Conservation (phyloP, 2,329 filamentous ascomycete genomes). For the Pseudogymnoascus sp. region DNA sequence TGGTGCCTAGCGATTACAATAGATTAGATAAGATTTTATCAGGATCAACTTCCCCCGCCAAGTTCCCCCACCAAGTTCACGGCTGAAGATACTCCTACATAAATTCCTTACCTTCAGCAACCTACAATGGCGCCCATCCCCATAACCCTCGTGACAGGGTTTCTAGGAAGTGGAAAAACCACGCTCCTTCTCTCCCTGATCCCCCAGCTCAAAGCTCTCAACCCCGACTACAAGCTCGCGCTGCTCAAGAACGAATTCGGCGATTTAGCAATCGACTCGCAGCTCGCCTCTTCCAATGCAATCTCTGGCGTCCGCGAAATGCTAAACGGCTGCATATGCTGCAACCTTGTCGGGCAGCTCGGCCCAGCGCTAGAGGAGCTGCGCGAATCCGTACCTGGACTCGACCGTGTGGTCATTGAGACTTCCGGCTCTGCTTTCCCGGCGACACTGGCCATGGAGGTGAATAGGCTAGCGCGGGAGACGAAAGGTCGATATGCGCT, state of each 20-base stretch:
- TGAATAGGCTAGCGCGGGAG: constrained; percentile 52
- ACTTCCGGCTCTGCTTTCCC: constrained; percentile 62
- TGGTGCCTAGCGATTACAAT: background rate
- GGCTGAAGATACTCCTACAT: background rate
- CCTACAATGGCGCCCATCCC: constrained; percentile 60
- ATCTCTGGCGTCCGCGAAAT: constrained; percentile 88
- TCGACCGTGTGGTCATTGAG: constrained; percentile 88
- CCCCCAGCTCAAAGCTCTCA: constrained; percentile 71
- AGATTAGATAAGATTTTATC: constrained; percentile 1
- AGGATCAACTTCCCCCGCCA: background rate
- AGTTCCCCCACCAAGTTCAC: background rate
- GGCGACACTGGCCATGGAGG: constrained; percentile 61
- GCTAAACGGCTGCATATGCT: constrained; percentile 97
- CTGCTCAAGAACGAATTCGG: constrained; percentile 98
- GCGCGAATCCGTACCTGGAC: constrained; percentile 39
- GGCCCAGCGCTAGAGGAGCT: constrained; percentile 72
- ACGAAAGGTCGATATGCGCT: constrained; percentile 48
- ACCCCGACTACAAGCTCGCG: constrained; percentile 72
- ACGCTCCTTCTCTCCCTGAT: constrained; percentile 91
- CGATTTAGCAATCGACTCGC: constrained; percentile 85
- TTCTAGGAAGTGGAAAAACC: constrained; percentile 92
- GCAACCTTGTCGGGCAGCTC: constrained; percentile 91
- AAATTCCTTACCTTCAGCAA: background rate
- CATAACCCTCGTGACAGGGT: constrained; percentile 92
- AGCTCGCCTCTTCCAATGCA: constrained; percentile 72